Percentiles rank a stretch among this genome's conserved stretches.
phyloP scores from a whole-genome alignment of 179 eudicot genomes.

The Drosera spatulata region DNA sequence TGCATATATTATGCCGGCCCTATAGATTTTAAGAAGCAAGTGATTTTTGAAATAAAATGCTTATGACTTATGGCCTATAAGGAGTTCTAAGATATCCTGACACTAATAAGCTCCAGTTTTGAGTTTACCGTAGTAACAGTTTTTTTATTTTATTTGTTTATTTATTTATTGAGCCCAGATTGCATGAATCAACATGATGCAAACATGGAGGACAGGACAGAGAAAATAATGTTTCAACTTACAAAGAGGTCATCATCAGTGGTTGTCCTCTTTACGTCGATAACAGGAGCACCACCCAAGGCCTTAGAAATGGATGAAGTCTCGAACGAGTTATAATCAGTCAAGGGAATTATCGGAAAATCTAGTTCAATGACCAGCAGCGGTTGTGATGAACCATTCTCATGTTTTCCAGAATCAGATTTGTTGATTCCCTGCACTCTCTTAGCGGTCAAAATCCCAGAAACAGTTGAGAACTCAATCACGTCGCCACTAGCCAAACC shows the following conservation, averaged over 20 bases:
- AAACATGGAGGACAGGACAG: too few species aligned
- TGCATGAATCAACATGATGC: too few species aligned
- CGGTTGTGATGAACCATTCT: constrained; percentile 12
- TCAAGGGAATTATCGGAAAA: constrained; percentile 38
- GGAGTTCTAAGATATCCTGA: too few species aligned
- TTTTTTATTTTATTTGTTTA: too few species aligned
- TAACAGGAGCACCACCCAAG: constrained; percentile 22
- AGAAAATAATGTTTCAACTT: constrained; percentile 10
- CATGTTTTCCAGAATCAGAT: constrained; percentile 8
- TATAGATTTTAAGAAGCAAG: too few species aligned
- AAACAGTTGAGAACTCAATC: constrained; percentile 49
- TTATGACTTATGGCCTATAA: too few species aligned
- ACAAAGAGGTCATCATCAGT: constrained; percentile 35
- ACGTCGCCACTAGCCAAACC: constrained; percentile 30
- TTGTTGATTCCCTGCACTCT: constrained; percentile 22
- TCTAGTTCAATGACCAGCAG: constrained; percentile 36
- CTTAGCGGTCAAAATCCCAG: constrained; percentile 57
- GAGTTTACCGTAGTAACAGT: too few species aligned
- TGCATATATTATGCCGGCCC: too few species aligned
- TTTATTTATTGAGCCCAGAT: too few species aligned
- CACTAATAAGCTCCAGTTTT: too few species aligned
- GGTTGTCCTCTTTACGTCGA: constrained; percentile 41
- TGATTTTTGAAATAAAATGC: too few species aligned
- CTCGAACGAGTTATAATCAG: constrained; percentile 26
- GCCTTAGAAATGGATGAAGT: constrained; percentile 21